Percentiles rank a stretch among this genome's conserved stretches.
These are phyloP conservation scores for Striga hermonthica DNA, from an alignment of 305 asterid species.

Conservation along the genomic window DNA sequence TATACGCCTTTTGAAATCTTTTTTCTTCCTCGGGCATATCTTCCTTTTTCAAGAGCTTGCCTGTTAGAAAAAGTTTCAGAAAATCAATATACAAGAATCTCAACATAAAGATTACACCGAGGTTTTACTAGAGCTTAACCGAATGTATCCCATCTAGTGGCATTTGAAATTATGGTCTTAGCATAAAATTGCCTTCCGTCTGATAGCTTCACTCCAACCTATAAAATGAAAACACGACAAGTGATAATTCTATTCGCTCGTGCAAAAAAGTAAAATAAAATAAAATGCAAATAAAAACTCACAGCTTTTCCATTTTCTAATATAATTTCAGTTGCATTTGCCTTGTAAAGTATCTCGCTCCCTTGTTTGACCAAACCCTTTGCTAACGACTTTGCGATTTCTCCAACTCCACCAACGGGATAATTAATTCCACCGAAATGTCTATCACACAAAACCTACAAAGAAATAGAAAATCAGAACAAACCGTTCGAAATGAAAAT, in stretches of 20 bases:
- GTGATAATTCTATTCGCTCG: not conserved
- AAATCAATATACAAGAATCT: conserved; percentile 22
- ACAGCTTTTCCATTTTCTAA: conserved; percentile 78
- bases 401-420: conserved; percentile 98
- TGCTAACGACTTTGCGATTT: conserved; percentile 85
- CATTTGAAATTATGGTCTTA: conserved; percentile 84
- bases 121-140: conserved; percentile 48
- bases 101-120: not conserved
- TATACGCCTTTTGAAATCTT: conserved; percentile 78
- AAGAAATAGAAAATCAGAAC: conserved; percentile 32
- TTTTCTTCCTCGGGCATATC: conserved; percentile 87
- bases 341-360: conserved; percentile 75
- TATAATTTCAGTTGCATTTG: conserved; percentile 75
- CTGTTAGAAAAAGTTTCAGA: conserved; percentile 36
- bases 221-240: conserved; percentile 31
- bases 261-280: not conserved
- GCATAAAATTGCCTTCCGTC: conserved; percentile 82
- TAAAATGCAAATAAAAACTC: conserved; percentile 32
- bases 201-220: conserved; percentile 94
- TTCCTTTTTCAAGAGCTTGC: conserved; percentile 80
- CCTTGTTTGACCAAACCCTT: conserved; percentile 72
- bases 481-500: not conserved
- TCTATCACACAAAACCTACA: conserved; percentile 90
- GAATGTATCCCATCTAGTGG: conserved; percentile 99
- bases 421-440: conserved; percentile 99